Percentiles rank a stretch among this genome's conserved stretches.
Conservation (phyloP, 2,329 filamentous ascomycete genomes). For the Aspergillus viridinutans region DNA sequence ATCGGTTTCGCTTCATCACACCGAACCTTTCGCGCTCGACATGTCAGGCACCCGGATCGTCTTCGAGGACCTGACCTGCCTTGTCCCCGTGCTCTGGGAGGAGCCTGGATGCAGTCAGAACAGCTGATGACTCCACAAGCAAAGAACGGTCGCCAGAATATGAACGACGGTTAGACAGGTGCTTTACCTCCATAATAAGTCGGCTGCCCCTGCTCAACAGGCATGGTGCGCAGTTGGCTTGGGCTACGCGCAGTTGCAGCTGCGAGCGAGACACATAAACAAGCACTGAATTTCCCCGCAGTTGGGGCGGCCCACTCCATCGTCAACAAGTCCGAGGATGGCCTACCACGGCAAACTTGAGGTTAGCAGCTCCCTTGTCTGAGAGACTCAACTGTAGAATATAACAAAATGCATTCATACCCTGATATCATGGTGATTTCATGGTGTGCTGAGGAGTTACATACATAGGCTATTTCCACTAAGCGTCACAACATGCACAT, state of each 20-base stretch:
- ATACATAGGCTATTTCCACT: no score
- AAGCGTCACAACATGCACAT: neutral
- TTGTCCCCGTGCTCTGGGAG: conserved; percentile 28
- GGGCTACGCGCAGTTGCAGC: neutral
- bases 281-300: neutral
- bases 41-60: conserved; percentile 33
- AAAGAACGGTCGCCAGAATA: neutral
- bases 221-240: neutral
- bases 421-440: no score
- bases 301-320: neutral
- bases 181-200: conserved; percentile 2
- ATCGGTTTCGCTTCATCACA: conserved; percentile 33
- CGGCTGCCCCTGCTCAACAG: neutral
- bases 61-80: conserved; percentile 34
- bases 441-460: neutral
- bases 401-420: no score
- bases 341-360: neutral
- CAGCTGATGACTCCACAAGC: neutral
- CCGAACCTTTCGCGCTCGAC: conserved; percentile 33
- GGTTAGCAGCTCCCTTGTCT: neutral
- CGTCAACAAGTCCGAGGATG: neutral
- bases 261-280: neutral
- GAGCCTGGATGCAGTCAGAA: conserved; percentile 10
- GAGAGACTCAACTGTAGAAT: no score
- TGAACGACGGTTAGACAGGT: neutral